Base-by-base conservation (phyloP, 2,329 filamentous ascomycete genomes). In the Fusarium sp. region DNA sequence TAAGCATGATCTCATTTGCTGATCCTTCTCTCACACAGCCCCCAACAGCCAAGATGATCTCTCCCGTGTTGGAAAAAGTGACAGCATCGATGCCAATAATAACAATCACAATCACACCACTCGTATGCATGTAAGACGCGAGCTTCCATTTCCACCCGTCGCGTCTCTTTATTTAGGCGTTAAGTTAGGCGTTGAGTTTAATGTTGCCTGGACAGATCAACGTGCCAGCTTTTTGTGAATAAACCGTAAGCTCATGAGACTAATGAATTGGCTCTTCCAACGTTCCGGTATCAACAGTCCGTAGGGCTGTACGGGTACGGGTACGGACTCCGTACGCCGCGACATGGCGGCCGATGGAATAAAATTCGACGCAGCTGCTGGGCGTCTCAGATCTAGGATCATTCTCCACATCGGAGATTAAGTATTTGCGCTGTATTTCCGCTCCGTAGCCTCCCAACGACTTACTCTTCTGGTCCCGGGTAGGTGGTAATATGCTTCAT, bases 121-220 rank as follows among this genome's bases (percentile, higher is more conserved):
- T n/a, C 8, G 3, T 4, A 55, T 21, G 30, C 23, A 47, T 32
- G 36, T 62, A 11, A 62, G 56, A 62, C 10, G 23, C n/a, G 28
- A 55, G 24, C 9, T 26, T 55, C 20, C 24, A 6, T 32, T 17
- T 38, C 32, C 11, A 36, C 56, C 34, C 21, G 9, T 24, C 20
- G 24, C 9, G 24, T 32, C 34, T 30, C 14, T 21, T 12, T 2
- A 39, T n/a, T 32, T 10, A 26, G n/a, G n/a, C n/a, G n/a, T n/a
- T n/a, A n/a, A n/a, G n/a, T n/a, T n/a, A n/a, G n/a, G n/a, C n/a
- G n/a, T n/a, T n/a, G n/a, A 26, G 24, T 26, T 26, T 9, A 26
- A 26, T 26, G 8, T 9, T 9, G 24, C 9, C 8, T 7, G 17
- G 32, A 38, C 11, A 11, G 7, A 32, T 45, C 15, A 28, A 11